These are phyloP conservation scores for Suillus decipiens DNA, from an alignment of 768 basidiomycete genomes.

Conservation along the genomic window DNA sequence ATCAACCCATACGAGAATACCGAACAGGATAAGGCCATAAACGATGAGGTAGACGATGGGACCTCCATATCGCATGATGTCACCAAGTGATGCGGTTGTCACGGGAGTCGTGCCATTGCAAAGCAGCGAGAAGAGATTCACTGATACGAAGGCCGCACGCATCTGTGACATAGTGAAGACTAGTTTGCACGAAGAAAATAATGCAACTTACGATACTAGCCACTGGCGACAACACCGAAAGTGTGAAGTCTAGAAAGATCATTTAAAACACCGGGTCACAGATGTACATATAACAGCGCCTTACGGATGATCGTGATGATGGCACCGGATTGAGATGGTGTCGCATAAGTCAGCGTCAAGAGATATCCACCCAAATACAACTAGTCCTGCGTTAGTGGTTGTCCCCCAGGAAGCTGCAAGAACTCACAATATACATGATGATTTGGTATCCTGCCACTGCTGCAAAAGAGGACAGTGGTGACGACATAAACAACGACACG, in stretches of 20 bases:
- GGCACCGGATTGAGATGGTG: slow-evolving; percentile 49
- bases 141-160: slow-evolving; percentile 71
- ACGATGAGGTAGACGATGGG: slow-evolving; percentile 74
- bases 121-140: slow-evolving; percentile 75
- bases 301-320: slow-evolving; percentile 63
- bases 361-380: slow-evolving; percentile 69
- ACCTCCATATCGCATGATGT: slow-evolving; percentile 65
- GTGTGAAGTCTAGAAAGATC: slow-evolving; percentile 52
- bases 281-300: slow-evolving; percentile 13
- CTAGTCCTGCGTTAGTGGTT: slow-evolving; percentile 32
- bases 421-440: slow-evolving; percentile 67
- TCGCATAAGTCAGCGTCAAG: slow-evolving; percentile 72
- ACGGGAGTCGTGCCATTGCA: slow-evolving; percentile 57
- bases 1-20: slow-evolving; percentile 68
- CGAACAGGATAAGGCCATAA: slow-evolving; percentile 58
- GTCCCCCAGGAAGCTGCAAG: not conserved
- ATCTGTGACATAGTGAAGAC: slow-evolving; percentile 39
- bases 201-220: slow-evolving; percentile 57
- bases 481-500: slow-evolving; percentile 57
- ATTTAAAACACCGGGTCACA: not conserved
- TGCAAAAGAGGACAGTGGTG: slow-evolving; percentile 75
- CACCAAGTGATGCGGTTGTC: slow-evolving; percentile 47
- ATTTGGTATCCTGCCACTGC: slow-evolving; percentile 72
- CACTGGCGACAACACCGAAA: slow-evolving; percentile 69
- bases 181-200: not conserved